A percentile compares a stretch with the other conserved stretches of the same genome.
Conservation (phyloP, 768 basidiomycete species). For the Mycena crocata region DNA sequence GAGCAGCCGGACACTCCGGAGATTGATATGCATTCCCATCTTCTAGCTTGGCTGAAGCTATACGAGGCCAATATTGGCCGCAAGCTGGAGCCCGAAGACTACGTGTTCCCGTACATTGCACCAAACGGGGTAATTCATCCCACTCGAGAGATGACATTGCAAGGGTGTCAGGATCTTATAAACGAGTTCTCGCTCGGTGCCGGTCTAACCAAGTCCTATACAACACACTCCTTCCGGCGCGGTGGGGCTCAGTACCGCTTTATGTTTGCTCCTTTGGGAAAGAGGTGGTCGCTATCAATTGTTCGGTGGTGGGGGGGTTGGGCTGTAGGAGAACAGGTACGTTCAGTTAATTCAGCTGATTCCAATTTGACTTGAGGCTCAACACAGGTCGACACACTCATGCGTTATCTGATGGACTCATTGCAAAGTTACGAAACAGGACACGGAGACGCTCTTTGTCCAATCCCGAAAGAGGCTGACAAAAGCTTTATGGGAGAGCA, state of each 20-base stretch:
- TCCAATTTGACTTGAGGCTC: background rate
- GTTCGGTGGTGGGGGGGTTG: constrained; percentile 58
- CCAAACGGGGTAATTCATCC: constrained; percentile 41
- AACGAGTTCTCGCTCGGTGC: constrained; percentile 40
- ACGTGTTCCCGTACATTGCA: constrained; percentile 47
- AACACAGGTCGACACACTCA: constrained; percentile 46
- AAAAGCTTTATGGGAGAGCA: constrained; percentile 45
- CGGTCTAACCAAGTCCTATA: constrained; percentile 38
- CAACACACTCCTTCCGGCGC: constrained; percentile 49
- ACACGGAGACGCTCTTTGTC: constrained; percentile 42
- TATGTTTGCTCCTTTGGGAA: constrained; percentile 48
- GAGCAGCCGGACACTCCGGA: constrained; percentile 40
- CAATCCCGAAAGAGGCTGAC: constrained; percentile 35
- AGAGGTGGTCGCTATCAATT: constrained; percentile 48
- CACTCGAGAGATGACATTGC: constrained; percentile 39
- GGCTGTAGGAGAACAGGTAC: constrained; percentile 50
- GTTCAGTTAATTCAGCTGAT: constrained; percentile 8
- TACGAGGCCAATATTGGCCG: constrained; percentile 36
- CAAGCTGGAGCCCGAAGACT: constrained; percentile 41
- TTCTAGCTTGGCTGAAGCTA: constrained; percentile 38
- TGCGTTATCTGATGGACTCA: constrained; percentile 49
- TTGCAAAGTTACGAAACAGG: constrained; percentile 45
- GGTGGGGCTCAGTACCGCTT: constrained; percentile 54
- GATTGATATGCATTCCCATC: constrained; percentile 43
- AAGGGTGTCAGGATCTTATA: constrained; percentile 43